Percentiles rank a stretch among this genome's conserved stretches.
Evolutionary conservation across 1,139 yeast species (phyloP).

Genomic region (Yamadazyma triangularis): DNA sequence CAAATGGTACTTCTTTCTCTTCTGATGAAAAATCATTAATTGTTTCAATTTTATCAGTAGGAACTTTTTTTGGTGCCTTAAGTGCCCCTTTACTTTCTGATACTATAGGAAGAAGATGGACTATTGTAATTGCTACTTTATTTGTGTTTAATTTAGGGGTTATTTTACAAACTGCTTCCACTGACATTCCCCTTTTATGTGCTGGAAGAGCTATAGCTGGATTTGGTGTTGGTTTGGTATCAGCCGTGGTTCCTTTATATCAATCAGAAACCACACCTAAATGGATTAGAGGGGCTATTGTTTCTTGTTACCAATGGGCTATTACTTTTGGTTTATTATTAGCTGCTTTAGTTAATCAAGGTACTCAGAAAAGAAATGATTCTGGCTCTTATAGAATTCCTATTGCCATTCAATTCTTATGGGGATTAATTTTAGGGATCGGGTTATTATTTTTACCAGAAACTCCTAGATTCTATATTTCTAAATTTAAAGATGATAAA

Average conservation of each 20-base stretch:
- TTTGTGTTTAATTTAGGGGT: slow-evolving; percentile 57
- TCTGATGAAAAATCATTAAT: slow-evolving; percentile 59
- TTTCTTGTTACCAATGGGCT: slow-evolving; percentile 61
- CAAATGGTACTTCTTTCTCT: slow-evolving; percentile 22
- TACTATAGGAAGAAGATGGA: slow-evolving; percentile 49
- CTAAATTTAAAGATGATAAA: slow-evolving; percentile 46
- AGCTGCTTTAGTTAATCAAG: slow-evolving; percentile 61
- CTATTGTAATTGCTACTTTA: slow-evolving; percentile 48
- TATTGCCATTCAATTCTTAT: slow-evolving; percentile 46
- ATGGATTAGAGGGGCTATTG: slow-evolving; percentile 64
- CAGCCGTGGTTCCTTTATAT: slow-evolving; percentile 60
- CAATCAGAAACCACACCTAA: slow-evolving; percentile 65
- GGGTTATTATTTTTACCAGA: slow-evolving; percentile 72
- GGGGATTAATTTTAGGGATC: slow-evolving; percentile 33
- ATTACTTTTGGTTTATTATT: slow-evolving; percentile 57
- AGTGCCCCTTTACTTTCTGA: slow-evolving; percentile 54
- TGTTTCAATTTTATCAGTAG: slow-evolving; percentile 65
- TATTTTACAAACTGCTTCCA: slow-evolving; percentile 55
- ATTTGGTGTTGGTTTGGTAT: slow-evolving; percentile 55
- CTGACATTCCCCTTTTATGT: slow-evolving; percentile 32
- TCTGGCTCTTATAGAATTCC: slow-evolving; percentile 64
- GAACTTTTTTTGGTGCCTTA: slow-evolving; percentile 68
- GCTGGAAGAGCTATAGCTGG: slow-evolving; percentile 26
- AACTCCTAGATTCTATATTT: slow-evolving; percentile 68
- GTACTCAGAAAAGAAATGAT: slow-evolving; percentile 44